phyloP scores from a whole-genome alignment of 2,329 filamentous ascomycete species.

The Westerdykella ornata region DNA sequence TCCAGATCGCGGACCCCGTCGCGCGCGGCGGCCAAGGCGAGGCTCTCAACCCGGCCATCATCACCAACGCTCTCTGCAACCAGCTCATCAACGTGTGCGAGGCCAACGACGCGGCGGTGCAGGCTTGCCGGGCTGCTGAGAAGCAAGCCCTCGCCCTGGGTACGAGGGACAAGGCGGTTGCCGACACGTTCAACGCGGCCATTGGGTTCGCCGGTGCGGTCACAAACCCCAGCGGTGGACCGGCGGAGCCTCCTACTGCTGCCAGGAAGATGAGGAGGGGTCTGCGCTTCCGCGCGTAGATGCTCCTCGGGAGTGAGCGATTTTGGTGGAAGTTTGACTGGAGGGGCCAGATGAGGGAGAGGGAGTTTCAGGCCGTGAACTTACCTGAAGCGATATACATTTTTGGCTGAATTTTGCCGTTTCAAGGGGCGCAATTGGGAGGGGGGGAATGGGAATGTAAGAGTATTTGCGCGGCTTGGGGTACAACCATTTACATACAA shows the following conservation, averaged over 20 bases:
- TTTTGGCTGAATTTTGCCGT: too few species aligned
- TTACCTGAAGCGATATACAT: too few species aligned
- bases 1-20: conserved; percentile 58
- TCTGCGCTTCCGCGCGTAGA: too few species aligned
- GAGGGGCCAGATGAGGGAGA: too few species aligned
- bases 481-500: too few species aligned
- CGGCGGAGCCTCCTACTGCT: conserved; percentile 18
- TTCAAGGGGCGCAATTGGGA: too few species aligned
- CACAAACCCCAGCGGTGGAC: conserved; percentile 28
- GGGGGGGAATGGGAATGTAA: too few species aligned
- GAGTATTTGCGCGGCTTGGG: too few species aligned
- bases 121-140: conserved; percentile 49
- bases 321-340: too few species aligned
- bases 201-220: conserved; percentile 35
- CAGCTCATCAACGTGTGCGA: conserved; percentile 61
- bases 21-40: conserved; percentile 58
- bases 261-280: conserved; percentile 10
- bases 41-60: conserved; percentile 65
- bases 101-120: conserved; percentile 54
- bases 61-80: conserved; percentile 65
- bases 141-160: conserved; percentile 45
- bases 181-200: conserved; percentile 38
- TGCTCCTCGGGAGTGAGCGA: too few species aligned
- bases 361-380: too few species aligned
- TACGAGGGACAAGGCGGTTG: conserved; percentile 37